Base-by-base conservation (phyloP, 2,329 filamentous ascomycete species). In the Incumbomyces lentus region DNA sequence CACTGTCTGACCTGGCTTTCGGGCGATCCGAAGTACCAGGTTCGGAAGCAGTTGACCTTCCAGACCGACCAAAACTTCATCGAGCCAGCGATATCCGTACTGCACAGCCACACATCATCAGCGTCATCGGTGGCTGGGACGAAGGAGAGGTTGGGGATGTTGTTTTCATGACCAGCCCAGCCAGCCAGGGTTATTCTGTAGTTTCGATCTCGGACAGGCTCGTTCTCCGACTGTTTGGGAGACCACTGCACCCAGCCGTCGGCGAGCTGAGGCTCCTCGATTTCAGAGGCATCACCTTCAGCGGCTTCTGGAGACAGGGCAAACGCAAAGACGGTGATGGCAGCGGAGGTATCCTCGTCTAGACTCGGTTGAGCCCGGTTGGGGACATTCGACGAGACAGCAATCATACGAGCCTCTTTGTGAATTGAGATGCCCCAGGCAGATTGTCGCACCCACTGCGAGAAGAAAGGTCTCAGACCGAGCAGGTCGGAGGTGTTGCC, bases 361-460 rank as follows among this genome's bases (percentile, higher is more conserved):
- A 43, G 26, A 26, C 49, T 38, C 30, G 51, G 43, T 31, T 52
- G 41, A 12, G 49, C 48, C 37, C 11, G 13, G 37, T 36, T 40
- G 26, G 46, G 46, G 0, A 73, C 76, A 60, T 98, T 98, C 0
- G 85, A 81, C 56, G 84, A 86, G 33, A 93, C 82, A 0, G 90
- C 92, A 52, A 98, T 83, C 51, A 95, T 69, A 0, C 89, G 79
- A n/a, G 86, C 86, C 52, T 81, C 69, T 51, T 78, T 74, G 62
- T 96, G 90, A 10, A 95, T 74, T 6, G 87, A 83, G 40, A 95
- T 65, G 0, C 90, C 92, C 92, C 92, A 98, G 2, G 89, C 90
- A 49, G 86, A 90, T 18, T 66, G 68, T 1, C 78, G 77, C 2
- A 95, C 87, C 59, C 84, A 88, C 32, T 84, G 76, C 49, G 79